A percentile compares a stretch with the other conserved stretches of the same genome.
These are phyloP conservation scores for Trametes sanguinea DNA, from an alignment of 768 basidiomycete species.

Conservation along the genomic window DNA sequence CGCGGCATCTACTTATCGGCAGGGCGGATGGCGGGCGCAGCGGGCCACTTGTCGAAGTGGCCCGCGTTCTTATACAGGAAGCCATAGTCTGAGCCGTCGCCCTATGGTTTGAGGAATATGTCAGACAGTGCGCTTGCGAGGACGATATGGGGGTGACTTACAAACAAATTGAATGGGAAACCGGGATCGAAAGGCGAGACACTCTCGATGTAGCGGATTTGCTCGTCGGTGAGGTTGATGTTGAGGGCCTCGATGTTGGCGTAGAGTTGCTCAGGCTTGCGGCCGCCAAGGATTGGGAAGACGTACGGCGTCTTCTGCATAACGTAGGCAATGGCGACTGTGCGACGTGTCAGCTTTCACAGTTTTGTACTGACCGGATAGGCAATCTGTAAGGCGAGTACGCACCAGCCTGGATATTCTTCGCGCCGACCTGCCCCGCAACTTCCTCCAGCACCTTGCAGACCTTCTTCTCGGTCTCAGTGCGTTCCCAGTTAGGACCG, in stretches of 20 bases:
- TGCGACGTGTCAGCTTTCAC: neutral
- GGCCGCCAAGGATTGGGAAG: constrained; percentile 53
- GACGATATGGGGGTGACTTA: constrained; percentile 30
- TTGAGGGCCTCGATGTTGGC: constrained; percentile 54
- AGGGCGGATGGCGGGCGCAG: constrained; percentile 23
- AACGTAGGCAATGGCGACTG: constrained; percentile 56
- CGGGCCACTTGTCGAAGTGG: constrained; percentile 30
- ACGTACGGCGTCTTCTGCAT: constrained; percentile 56
- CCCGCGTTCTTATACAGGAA: constrained; percentile 18
- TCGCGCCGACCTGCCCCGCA: constrained; percentile 49
- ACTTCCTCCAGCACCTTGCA: constrained; percentile 51
- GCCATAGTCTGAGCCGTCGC: constrained; percentile 11
- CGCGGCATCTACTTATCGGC: neutral
- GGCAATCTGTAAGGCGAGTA: neutral
- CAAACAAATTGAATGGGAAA: constrained; percentile 41
- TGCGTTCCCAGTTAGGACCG: constrained; percentile 46
- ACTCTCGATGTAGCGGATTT: constrained; percentile 48
- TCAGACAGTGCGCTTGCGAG: neutral
- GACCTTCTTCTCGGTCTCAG: constrained; percentile 44
- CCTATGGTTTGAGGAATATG: neutral
- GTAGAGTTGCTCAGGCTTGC: constrained; percentile 53
- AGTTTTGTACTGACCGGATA: no score
- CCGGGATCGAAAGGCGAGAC: constrained; percentile 47
- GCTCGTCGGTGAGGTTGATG: constrained; percentile 46
- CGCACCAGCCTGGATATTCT: constrained; percentile 49